Evolutionary conservation across 2,329 filamentous ascomycete genomes (phyloP).

Genomic region (Lasiodiplodia sp.): DNA sequence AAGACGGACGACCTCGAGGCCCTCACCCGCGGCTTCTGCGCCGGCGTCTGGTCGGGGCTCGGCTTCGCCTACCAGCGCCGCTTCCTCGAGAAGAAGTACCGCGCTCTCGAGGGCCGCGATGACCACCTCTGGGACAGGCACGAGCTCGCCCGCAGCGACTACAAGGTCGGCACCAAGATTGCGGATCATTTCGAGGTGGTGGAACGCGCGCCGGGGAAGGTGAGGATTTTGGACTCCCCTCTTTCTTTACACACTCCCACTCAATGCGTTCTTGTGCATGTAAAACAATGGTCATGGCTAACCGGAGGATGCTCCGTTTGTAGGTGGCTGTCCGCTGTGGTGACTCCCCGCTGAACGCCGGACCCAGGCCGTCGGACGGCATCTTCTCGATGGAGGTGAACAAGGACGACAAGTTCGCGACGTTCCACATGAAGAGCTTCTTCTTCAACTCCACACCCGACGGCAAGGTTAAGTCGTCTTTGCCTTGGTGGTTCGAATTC

Average conservation of each 20-base stretch:
- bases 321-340: slow-evolving; percentile 49
- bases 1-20: slow-evolving; percentile 40
- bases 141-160: slow-evolving; percentile 43
- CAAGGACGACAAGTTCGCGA: slow-evolving; percentile 45
- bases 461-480: slow-evolving; percentile 39
- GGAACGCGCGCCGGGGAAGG: slow-evolving; percentile 45
- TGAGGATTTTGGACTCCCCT: slow-evolving; percentile 31
- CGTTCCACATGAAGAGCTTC: slow-evolving; percentile 49
- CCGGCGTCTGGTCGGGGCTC: slow-evolving; percentile 47
- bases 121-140: slow-evolving; percentile 45
- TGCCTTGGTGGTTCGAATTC: slow-evolving; percentile 43
- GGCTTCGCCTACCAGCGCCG: slow-evolving; percentile 46
- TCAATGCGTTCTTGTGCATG: background rate
- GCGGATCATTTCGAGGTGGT: slow-evolving; percentile 53
- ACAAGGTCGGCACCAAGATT: slow-evolving; percentile 46
- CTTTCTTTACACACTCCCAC: background rate
- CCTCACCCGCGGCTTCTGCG: slow-evolving; percentile 47
- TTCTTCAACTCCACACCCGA: slow-evolving; percentile 49
- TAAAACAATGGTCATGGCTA: slow-evolving; percentile 18
- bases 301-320: slow-evolving; percentile 2
- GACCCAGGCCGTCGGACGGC: slow-evolving; percentile 44
- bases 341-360: slow-evolving; percentile 43
- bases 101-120: slow-evolving; percentile 41
- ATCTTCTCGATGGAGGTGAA: slow-evolving; percentile 50
- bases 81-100: slow-evolving; percentile 46